Conservation (phyloP, 1,139 yeast species). For the Debaryomycetaceae sp. region DNA sequence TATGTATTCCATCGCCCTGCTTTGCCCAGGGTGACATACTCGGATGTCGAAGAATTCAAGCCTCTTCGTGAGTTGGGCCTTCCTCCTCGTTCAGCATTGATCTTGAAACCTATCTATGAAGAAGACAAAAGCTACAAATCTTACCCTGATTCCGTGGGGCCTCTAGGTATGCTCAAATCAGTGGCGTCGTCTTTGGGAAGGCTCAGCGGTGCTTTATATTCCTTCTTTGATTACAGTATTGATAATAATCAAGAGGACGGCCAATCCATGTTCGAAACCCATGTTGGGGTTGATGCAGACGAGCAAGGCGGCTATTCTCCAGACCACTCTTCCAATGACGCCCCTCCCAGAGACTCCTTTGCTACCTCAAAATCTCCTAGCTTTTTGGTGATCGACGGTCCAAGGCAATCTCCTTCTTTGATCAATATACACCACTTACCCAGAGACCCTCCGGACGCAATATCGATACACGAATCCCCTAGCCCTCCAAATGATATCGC, state of each 20-base stretch:
- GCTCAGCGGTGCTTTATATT: slow-evolving; percentile 32
- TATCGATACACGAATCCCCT: neutral
- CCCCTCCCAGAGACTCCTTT: neutral
- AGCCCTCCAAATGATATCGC: neutral
- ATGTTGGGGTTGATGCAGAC: neutral
- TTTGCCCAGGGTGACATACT: slow-evolving; percentile 34
- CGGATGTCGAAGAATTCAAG: slow-evolving; percentile 51
- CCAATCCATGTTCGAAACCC: neutral
- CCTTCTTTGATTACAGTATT: slow-evolving; percentile 44
- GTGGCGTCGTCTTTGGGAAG: slow-evolving; percentile 13
- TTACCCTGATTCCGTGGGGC: slow-evolving; percentile 4
- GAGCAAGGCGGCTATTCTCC: neutral
- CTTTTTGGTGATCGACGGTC: neutral
- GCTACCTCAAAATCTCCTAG: neutral
- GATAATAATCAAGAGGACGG: slow-evolving; percentile 10
- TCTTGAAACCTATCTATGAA: slow-evolving; percentile 52
- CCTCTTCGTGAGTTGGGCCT: slow-evolving; percentile 48
- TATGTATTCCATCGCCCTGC: slow-evolving; percentile 39
- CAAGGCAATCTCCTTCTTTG: slow-evolving; percentile 2
- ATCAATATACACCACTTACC: slow-evolving; percentile 1
- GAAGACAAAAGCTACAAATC: slow-evolving; percentile 14
- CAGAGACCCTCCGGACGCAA: neutral
- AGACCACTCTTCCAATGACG: neutral
- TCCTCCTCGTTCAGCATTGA: slow-evolving; percentile 64
- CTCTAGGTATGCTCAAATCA: slow-evolving; percentile 11